These are phyloP conservation scores for Citrullus colocynthis DNA, from an alignment of 306 rosid species.

Conservation along the genomic window DNA sequence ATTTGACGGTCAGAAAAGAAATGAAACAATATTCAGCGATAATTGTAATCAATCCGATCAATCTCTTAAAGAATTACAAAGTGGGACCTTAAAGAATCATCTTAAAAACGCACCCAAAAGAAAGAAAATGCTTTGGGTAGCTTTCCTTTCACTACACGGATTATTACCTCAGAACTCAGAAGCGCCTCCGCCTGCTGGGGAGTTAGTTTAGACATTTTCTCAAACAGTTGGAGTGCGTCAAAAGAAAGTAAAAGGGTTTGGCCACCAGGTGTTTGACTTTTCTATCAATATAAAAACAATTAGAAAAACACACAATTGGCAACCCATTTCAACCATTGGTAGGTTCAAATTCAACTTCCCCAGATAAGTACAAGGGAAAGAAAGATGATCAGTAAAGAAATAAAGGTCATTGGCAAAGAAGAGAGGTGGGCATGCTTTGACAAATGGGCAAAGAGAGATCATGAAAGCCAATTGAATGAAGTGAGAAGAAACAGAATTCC, in stretches of 20 bases:
- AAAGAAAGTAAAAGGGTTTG: not conserved
- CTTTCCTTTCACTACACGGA: conserved; percentile 6
- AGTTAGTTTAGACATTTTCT: not conserved
- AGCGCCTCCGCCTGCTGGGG: not conserved
- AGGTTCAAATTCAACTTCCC: not conserved
- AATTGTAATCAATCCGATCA: not conserved
- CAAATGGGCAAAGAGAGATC: not conserved
- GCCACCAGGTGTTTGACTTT: conserved; percentile 1
- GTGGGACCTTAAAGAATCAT: not conserved
- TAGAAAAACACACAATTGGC: not conserved
- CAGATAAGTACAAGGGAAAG: not conserved
- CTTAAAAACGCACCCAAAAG: conserved; percentile 6
- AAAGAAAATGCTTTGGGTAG: not conserved
- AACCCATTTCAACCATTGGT: not conserved
- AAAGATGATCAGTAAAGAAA: not conserved
- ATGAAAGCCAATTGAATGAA: not conserved
- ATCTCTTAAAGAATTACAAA: not conserved
- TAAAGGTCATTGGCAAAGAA: not conserved
- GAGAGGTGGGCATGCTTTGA: conserved; percentile 5
- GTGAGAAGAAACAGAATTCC: not conserved
- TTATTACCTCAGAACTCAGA: not conserved
- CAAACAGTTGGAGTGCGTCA: not conserved
- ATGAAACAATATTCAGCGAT: not conserved
- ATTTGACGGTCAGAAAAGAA: not conserved
- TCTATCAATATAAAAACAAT: not conserved